Evolutionary conservation across 2,329 filamentous ascomycete species (phyloP), one percentile per base, ranked within the genome.

Genomic region (Talaromyces sp.): DNA sequence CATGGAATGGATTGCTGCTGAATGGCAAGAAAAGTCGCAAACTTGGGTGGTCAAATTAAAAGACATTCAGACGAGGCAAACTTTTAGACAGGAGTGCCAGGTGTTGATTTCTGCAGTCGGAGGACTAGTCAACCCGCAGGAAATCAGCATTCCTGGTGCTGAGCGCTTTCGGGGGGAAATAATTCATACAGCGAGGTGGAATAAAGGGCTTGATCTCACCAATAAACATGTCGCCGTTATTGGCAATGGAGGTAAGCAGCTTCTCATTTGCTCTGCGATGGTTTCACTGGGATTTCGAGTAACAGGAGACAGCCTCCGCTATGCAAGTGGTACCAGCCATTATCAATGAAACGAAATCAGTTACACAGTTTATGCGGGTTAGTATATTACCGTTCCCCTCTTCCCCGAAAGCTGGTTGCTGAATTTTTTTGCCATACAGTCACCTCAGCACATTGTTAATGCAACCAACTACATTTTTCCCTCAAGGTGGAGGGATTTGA

Each of bases 111-210:
- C 69, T 31, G 69, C 70, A 3, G 71, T 73, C 2, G 72, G 72
- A 2, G 70, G 70, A 14, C 72, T 75, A n/a, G 70, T 69, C 9
- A 65, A 69, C 19, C 73, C 73, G 1, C 65, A 69, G 19, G 68
- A 73, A 33, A 66, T 70, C 33, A 70, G 70, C 8, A 69, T 75
- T 50, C 67, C 68, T 16, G 73, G 72, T 11, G 70, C 70, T 61
- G 72, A 75, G 22, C 63, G 66, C 2, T 75, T 75, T 66, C 62
- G 68, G 41, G 74, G 74, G 5, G 22, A 64, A 16, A 72, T 74
- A 2, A 70, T 74, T 43, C 73, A 75, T 60, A 72, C 73, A 1
- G 72, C 73, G 5, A 68, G 70, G 31, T 75, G 73, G 73, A 68
- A 72, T 16, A 68, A 72, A 31, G 52, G 65, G 1, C 64, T 69